These are phyloP conservation scores for Globisporangium nunn DNA, from an alignment of 352 stramenopile species.

Conservation along the genomic window DNA sequence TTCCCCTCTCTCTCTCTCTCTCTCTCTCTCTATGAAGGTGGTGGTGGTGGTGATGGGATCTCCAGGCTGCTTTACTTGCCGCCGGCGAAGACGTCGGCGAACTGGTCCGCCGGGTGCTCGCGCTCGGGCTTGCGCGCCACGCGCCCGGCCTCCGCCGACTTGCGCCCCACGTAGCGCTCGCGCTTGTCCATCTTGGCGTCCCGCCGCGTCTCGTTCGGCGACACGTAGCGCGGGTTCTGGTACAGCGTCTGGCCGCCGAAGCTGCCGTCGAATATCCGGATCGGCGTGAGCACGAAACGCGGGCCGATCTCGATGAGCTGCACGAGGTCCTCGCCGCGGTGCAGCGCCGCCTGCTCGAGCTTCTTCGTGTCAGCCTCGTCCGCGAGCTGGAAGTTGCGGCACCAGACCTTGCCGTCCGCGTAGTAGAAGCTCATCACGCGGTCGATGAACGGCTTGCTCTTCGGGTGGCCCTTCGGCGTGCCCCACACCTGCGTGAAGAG, in stretches of 20 bases:
- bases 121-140: constrained; percentile 65
- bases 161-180: constrained; percentile 88
- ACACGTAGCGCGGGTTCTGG: constrained; percentile 97
- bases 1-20: not conserved
- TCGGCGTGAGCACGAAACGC: constrained; percentile 97
- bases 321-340: constrained; percentile 85
- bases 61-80: constrained; percentile 17
- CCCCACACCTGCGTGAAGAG: constrained; percentile 94
- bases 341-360: constrained; percentile 71
- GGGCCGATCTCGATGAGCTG: constrained; percentile 99
- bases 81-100: constrained; percentile 81
- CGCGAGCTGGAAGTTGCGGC: constrained; percentile 96
- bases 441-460: constrained; percentile 99
- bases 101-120: constrained; percentile 70
- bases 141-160: constrained; percentile 77
- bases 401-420: constrained; percentile 95
- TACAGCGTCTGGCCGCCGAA: constrained; percentile 98
- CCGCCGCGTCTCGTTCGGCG: constrained; percentile 89
- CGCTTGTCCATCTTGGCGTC: constrained; percentile 92
- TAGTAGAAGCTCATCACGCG: constrained; percentile 97
- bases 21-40: constrained; percentile 2
- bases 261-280: constrained; percentile 98
- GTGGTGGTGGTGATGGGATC: not conserved
- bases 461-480: constrained; percentile 97
- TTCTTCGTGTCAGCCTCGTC: constrained; percentile 91